Conservation (phyloP, 2,329 filamentous ascomycete species). For the Biscogniauxia marginata region DNA sequence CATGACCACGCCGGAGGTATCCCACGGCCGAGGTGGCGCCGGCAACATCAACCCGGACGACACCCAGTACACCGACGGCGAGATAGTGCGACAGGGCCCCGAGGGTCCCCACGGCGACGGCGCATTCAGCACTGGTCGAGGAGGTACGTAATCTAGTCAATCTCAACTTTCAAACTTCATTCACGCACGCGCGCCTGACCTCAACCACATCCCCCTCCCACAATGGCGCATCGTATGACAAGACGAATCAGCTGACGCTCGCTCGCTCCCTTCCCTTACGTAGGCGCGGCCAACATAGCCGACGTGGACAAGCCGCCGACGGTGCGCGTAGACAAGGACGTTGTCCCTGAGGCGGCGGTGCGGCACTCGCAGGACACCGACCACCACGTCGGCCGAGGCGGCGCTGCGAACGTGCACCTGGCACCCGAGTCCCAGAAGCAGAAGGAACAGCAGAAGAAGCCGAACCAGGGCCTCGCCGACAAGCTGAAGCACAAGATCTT, state of each 20-base stretch:
- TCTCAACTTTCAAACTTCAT: neutral
- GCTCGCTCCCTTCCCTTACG: neutral
- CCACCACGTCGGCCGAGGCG: conserved; percentile 60
- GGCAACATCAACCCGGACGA: conserved; percentile 60
- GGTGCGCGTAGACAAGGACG: conserved; percentile 49
- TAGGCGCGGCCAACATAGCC: conserved; percentile 59
- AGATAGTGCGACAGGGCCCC: conserved; percentile 55
- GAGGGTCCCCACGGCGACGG: conserved; percentile 58
- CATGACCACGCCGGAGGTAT: conserved; percentile 48
- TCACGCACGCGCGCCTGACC: too few relatives aligned
- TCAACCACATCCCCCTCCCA: conserved; percentile 1
- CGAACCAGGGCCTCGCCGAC: conserved; percentile 48
- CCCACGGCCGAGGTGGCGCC: conserved; percentile 60
- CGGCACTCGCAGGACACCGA: conserved; percentile 48
- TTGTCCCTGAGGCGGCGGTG: conserved; percentile 52
- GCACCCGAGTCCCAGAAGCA: conserved; percentile 25
- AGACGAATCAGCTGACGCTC: neutral
- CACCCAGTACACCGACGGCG: conserved; percentile 61
- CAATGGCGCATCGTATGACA: neutral
- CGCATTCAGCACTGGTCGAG: conserved; percentile 57
- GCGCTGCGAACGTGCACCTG: conserved; percentile 55
- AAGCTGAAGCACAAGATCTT: conserved; percentile 58
- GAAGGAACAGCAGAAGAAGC: conserved; percentile 23
- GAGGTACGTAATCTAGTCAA: conserved; percentile 42
- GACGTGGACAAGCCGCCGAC: conserved; percentile 42